Evolutionary conservation across 2,329 filamentous ascomycete species (phyloP), one percentile per base, ranked within the genome.

Genomic region (Laburnicola sp.): DNA sequence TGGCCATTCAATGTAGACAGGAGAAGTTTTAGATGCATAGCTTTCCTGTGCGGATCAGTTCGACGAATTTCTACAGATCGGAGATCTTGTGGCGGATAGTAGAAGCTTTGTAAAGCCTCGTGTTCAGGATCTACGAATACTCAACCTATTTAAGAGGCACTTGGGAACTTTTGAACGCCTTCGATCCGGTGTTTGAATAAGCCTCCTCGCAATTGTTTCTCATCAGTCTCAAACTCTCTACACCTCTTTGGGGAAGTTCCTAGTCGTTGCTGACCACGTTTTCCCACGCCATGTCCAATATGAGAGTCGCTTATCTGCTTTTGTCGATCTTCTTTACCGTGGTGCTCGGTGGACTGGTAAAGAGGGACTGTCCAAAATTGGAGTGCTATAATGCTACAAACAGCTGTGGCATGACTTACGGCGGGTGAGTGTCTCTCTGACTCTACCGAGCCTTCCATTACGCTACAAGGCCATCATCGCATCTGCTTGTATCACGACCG

Each of bases 341-440:
- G 7, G 47, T 39, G 1, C 16, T 56, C 11, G 53, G 57, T 16
- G 48, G 56, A 2, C 60, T 59, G 3, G 60, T 50, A 7, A 56
- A 54, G 40, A 59, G 51, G 28, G 48, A 56, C 30, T 66, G 65
- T 38, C 56, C 55, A 25, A 22, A 53, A 21, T 38, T 32, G 27
- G 57, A 59, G 37, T 62, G 62, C n/a, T 60, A 58, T 44, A 38
- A 53, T 11, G 32, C 52, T n/a, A 56, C 56, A 1, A 63, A 68
- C 43, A 48, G 51, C 7, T 68, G 65, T 34, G 54, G 52, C 23
- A 38, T 48, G 38, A 22, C 38, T n/a, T 65, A 60, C 43, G 56
- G 62, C 27, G 62, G 56, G 65, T 63, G 54, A 22, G 26, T 27
- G 59, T 50, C 5, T 21, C n/a, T 36, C 16, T 23, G 32, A 31